Evolutionary conservation across 2,329 filamentous ascomycete species (phyloP), one percentile per base, ranked within the genome.

Genomic region (Monosporascus ibericus): DNA sequence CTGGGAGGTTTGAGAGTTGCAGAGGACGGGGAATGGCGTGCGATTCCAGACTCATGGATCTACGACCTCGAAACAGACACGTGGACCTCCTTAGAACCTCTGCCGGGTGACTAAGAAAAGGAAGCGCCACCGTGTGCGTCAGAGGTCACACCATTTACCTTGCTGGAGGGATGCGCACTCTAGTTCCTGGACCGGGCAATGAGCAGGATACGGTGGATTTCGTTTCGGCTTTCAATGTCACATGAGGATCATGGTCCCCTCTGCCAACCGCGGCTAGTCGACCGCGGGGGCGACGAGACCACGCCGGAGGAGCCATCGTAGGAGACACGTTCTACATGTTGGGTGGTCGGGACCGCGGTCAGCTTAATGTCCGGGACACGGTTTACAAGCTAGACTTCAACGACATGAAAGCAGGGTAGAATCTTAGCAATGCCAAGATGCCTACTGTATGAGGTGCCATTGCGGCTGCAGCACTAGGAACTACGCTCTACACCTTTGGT

Each of bases 401-500:
- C 1, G 44, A 65, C 9, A 42, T 60, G 6, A 48, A 54, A 9
- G 40, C 48, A 2, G 63, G 63, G 5, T 72, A 70, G 70, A 25
- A 25, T 25, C 52, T 11, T 0, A 63, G 59, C 1, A 63, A 58
- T 9, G 44, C 50, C 3, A 52, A 46, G n/a, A 72, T 75, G 70
- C 68, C 69, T 0, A 72, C 68, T 2, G 51, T 71, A 0, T 60
- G 71, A 0, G 72, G 70, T 3, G 72, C 71, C 0, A 37, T 65
- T 22, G 38, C 54, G 6, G 47, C 55, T 24, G 55, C 52, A 9
- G 50, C 55, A 6, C 50, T 52, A 36, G 55, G 52, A 11, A 34
- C 52, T 27, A 54, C 51, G 47, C 51, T 55, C 18, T 52, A 48
- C 5, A 55, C 55, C 9, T 55, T 57, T 9, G 55, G 22, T 20